Conservation (phyloP, 1,284 basidiomycete genomes). For the Hypsizygus ulmarius region DNA sequence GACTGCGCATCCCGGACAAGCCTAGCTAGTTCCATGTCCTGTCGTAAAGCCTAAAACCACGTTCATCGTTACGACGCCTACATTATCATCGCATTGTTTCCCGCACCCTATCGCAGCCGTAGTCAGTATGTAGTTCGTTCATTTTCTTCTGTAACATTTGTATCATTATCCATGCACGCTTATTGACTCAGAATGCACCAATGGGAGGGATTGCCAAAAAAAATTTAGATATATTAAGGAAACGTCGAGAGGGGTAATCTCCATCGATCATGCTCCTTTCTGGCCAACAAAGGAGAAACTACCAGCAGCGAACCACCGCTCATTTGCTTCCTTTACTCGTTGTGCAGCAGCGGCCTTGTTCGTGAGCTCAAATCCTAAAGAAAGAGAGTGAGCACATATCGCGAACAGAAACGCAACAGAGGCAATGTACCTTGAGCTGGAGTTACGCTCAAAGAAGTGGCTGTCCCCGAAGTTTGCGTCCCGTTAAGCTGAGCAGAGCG, state of each 20-base stretch:
- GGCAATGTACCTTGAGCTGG: conserved; percentile 81
- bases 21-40: conserved; percentile 14
- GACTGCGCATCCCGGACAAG: conserved; percentile 54
- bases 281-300: conserved; percentile 79
- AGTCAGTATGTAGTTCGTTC: conserved; percentile 11
- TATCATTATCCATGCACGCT: conserved; percentile 19
- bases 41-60: conserved; percentile 1
- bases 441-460: conserved; percentile 91
- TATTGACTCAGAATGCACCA: neutral
- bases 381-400: conserved; percentile 18
- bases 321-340: conserved; percentile 88
- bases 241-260: neutral
- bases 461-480: conserved; percentile 76
- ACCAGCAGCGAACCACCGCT: conserved; percentile 87
- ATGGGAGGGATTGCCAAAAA: conserved; percentile 4
- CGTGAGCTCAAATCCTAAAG: conserved; percentile 80
- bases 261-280: conserved; percentile 45
- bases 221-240: neutral
- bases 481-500: conserved; percentile 61
- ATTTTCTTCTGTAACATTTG: conserved; percentile 10
- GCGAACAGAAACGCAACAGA: conserved; percentile 6
- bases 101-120: neutral
- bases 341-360: conserved; percentile 78
- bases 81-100: conserved; percentile 5
- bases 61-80: neutral